phyloP scores from a whole-genome alignment of 2,329 filamentous ascomycete genomes.

The Capronia americana region DNA sequence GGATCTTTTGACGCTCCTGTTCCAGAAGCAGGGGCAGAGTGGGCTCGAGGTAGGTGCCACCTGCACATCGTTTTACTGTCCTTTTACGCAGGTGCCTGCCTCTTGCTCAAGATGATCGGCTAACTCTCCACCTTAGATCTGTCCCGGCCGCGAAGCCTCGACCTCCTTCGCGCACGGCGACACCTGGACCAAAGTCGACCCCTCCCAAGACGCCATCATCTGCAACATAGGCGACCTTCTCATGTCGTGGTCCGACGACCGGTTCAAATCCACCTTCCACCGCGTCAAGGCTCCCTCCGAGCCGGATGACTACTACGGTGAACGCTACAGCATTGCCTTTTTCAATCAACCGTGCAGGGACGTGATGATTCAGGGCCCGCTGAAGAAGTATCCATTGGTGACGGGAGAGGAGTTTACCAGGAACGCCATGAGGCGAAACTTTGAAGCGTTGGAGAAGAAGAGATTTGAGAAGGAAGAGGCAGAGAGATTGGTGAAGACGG shows the following conservation, averaged over 20 bases:
- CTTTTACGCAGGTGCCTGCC: background rate
- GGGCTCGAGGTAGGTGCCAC: slow-evolving; percentile 51
- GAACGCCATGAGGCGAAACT: slow-evolving; percentile 63
- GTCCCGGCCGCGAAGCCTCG: slow-evolving; percentile 59
- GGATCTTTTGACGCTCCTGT: slow-evolving; percentile 68
- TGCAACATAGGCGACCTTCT: slow-evolving; percentile 72
- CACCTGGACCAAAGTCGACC: slow-evolving; percentile 67
- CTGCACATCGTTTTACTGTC: background rate
- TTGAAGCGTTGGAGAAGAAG: slow-evolving; percentile 53
- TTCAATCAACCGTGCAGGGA: slow-evolving; percentile 70
- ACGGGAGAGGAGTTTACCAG: slow-evolving; percentile 67
- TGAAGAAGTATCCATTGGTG: slow-evolving; percentile 66
- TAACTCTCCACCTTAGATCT: slow-evolving; percentile 20
- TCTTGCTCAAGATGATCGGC: background rate
- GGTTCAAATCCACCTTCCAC: slow-evolving; percentile 71
- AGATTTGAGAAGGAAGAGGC: slow-evolving; percentile 21
- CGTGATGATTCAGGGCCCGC: slow-evolving; percentile 64
- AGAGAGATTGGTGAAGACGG: slow-evolving; percentile 18
- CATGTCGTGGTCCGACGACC: slow-evolving; percentile 61
- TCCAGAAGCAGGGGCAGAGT: slow-evolving; percentile 65
- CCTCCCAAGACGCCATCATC: slow-evolving; percentile 59
- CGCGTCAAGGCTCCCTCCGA: slow-evolving; percentile 67
- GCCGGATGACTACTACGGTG: slow-evolving; percentile 61
- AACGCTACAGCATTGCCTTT: slow-evolving; percentile 69
- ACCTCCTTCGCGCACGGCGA: slow-evolving; percentile 66